phyloP scores from a whole-genome alignment of 2,329 filamentous ascomycete genomes.

The Teratosphaeria zuluensis region DNA sequence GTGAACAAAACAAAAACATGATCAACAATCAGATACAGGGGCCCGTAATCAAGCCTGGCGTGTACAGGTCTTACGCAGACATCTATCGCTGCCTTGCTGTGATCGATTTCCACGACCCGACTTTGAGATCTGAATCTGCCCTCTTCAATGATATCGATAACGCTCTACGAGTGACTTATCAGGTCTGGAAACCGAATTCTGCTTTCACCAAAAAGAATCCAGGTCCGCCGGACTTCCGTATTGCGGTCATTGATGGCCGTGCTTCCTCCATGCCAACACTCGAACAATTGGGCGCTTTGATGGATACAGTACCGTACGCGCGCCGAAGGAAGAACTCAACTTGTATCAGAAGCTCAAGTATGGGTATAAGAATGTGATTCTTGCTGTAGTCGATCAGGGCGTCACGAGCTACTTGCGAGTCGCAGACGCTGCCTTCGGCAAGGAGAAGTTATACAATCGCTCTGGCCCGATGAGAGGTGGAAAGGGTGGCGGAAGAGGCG shows the following conservation, averaged over 20 bases:
- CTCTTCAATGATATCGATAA: conserved; percentile 19
- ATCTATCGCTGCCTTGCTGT: conserved; percentile 71
- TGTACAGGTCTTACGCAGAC: conserved; percentile 48
- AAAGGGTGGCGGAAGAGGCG: conserved; percentile 30
- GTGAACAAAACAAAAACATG: neutral
- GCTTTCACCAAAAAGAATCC: conserved; percentile 67
- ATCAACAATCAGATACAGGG: neutral
- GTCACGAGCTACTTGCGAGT: conserved; percentile 80
- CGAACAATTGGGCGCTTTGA: conserved; percentile 58
- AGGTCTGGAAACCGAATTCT: conserved; percentile 66
- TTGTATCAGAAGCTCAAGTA: conserved; percentile 74
- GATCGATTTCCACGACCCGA: conserved; percentile 60
- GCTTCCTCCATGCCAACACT: conserved; percentile 63
- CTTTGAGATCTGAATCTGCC: conserved; percentile 12
- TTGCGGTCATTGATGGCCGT: conserved; percentile 71
- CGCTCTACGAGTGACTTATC: conserved; percentile 65
- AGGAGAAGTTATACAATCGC: conserved; percentile 59
- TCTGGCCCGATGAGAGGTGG: conserved; percentile 20
- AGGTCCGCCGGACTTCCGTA: conserved; percentile 69
- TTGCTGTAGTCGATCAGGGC: conserved; percentile 84
- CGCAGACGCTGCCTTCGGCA: conserved; percentile 65
- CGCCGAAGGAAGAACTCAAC: conserved; percentile 37
- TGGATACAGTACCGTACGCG: conserved; percentile 64
- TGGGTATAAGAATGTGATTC: conserved; percentile 70
- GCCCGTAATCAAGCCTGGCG: conserved; percentile 44